Conservation (phyloP, 176 grass and related monocot species). For the bread wheat (Triticum aestivum) region DNA sequence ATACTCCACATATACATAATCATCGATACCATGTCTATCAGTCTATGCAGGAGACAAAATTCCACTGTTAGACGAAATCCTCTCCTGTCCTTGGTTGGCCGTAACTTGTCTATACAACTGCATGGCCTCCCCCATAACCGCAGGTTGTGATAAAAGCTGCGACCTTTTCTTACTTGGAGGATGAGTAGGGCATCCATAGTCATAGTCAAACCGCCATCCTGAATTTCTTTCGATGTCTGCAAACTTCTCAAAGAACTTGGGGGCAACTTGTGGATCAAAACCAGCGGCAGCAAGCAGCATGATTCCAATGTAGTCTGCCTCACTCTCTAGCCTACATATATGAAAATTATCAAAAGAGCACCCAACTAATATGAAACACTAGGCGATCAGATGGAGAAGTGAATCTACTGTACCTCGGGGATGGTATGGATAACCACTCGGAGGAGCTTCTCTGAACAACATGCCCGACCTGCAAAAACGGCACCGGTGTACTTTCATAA, state of each 20-base stretch:
- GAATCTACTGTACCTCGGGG: not conserved
- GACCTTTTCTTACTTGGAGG: not conserved
- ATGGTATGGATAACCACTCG: not conserved
- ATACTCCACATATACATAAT: too few relatives aligned
- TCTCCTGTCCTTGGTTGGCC: not conserved
- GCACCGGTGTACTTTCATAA: not conserved
- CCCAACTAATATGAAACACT: not conserved
- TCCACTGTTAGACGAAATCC: not conserved
- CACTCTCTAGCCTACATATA: not conserved
- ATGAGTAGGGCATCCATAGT: not conserved
- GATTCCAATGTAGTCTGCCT: slow-evolving; percentile 10
- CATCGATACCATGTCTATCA: too few relatives aligned
- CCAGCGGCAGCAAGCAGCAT: slow-evolving; percentile 13
- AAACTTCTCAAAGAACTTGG: not conserved
- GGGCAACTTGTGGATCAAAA: not conserved
- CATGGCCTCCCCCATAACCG: slow-evolving; percentile 3
- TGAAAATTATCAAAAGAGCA: not conserved
- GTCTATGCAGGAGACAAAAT: too few relatives aligned
- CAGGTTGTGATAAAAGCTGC: not conserved
- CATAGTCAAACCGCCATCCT: not conserved
- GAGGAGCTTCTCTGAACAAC: not conserved
- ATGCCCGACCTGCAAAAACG: not conserved
- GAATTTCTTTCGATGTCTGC: not conserved
- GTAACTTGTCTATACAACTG: not conserved
- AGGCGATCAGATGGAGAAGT: not conserved